Percentiles rank a stretch among this genome's conserved stretches.
These are phyloP conservation scores for Penicillium sp. DNA, from an alignment of 2,329 filamentous ascomycete species.

Conservation along the genomic window DNA sequence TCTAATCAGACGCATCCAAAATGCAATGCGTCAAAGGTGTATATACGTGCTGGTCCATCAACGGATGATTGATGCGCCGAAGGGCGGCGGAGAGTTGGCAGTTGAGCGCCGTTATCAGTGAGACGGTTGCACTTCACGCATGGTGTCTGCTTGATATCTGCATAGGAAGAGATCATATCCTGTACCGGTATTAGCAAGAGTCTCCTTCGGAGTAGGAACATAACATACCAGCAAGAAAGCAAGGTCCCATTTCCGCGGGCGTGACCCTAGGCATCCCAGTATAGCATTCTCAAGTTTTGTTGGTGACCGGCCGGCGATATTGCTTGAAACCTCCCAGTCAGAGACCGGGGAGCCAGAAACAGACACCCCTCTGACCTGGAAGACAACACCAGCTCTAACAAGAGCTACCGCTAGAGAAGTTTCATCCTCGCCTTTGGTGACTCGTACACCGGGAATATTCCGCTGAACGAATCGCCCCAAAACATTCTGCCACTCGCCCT, in stretches of 20 bases:
- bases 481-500: constrained; percentile 34
- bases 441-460: constrained; percentile 30
- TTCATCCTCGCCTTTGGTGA: constrained; percentile 25
- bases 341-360: constrained; percentile 17
- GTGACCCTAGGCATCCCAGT: constrained; percentile 35
- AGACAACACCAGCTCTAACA: constrained; percentile 34
- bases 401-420: constrained; percentile 30
- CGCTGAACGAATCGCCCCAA: constrained; percentile 32
- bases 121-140: constrained; percentile 41
- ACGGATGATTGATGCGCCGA: constrained; percentile 17
- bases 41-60: constrained; percentile 16
- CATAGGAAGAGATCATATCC: constrained; percentile 46
- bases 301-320: constrained; percentile 22
- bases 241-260: constrained; percentile 40
- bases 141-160: constrained; percentile 39
- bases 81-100: constrained; percentile 39
- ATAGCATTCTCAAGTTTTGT: constrained; percentile 38
- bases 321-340: constrained; percentile 37
- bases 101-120: constrained; percentile 38
- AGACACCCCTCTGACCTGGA: constrained; percentile 31
- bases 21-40: constrained; percentile 39
- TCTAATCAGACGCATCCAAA: constrained; percentile 26
- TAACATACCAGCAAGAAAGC: constrained; percentile 38
- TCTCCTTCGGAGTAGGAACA: not conserved
- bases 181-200: constrained; percentile 18